phyloP scores from a whole-genome alignment of 108 stramenopile genomes.

The Skeletonema grethae region DNA sequence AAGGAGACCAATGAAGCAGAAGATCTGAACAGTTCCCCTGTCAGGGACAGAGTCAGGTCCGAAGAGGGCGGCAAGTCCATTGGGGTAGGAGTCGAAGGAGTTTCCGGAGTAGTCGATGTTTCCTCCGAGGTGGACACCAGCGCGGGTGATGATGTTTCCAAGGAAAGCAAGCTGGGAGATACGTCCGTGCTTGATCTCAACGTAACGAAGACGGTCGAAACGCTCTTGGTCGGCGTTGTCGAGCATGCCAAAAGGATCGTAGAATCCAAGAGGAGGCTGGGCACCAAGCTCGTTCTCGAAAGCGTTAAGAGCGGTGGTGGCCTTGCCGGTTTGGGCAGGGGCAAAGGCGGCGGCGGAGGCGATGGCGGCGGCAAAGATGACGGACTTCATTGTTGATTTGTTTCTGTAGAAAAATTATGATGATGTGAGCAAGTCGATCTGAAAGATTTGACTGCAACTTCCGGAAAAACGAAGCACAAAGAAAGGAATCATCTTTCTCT shows the following conservation, averaged over 20 bases:
- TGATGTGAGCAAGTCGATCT: not conserved
- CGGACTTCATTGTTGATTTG: constrained; percentile 4
- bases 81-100: constrained; percentile 64
- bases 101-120: constrained; percentile 64
- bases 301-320: constrained; percentile 29
- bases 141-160: constrained; percentile 51
- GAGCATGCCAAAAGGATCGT: constrained; percentile 81
- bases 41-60: constrained; percentile 52
- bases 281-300: constrained; percentile 86
- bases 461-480: not conserved
- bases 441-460: constrained; percentile 2
- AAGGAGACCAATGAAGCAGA: constrained; percentile 66
- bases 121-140: constrained; percentile 44
- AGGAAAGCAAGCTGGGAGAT: constrained; percentile 82
- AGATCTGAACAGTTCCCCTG: constrained; percentile 55
- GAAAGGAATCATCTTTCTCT: not conserved
- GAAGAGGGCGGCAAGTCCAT: constrained; percentile 61
- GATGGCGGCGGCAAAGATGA: constrained; percentile 15
- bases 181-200: constrained; percentile 83
- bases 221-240: constrained; percentile 56
- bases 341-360: constrained; percentile 36
- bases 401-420: not conserved
- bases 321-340: constrained; percentile 29
- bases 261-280: constrained; percentile 86
- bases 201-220: constrained; percentile 64